Evolutionary conservation across 1,139 yeast genomes (phyloP), one percentile per base, ranked within the genome.

Genomic region (Debaryomyces sp.): DNA sequence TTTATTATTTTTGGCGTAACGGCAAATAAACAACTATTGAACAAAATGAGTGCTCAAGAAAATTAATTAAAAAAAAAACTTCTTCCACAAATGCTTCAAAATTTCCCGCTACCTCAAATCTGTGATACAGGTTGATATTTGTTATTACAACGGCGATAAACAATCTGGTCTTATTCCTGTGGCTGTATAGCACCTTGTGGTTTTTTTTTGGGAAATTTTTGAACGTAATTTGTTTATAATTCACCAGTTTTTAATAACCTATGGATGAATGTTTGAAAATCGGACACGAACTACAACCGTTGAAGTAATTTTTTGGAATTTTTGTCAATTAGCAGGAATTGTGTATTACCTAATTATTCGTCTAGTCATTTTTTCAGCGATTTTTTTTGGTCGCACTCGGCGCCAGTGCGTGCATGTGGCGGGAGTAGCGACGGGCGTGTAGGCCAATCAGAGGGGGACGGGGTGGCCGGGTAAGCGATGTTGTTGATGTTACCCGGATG

Each of bases 341-440:
- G 43, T 41, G 30, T 30, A 30, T 41, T 41, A 41, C 36, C 43
- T 41, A 41, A 41, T 30, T 41, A 41, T 18, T 18, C 32, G 35
- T 41, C 36, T 41, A 30, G 43, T 41, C 36, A 41, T 29, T 29
- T 30, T 30, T 41, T 41, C 33, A 27, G 5, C 5, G 32, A 18
- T 6, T n/a, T 32, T 27, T 41, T 22, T 41, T 30, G 22, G 21
- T 29, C 33, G 13, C 29, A 32, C 18, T 13, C 36, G 10, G 34
- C 36, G 13, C 35, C 21, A 15, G 36, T 41, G 18, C 13, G 34
- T 12, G 43, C 36, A 22, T 13, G 43, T 39, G 34, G 21, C 8
- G 22, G 41, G 10, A n/a, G 24, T 27, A 9, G 10, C 21, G 26
- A 12, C 9, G 8, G 34, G 43, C 34, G 37, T 2, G n/a, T 35